A percentile compares a stretch with the other conserved stretches of the same genome.
Conservation (phyloP, 1,284 basidiomycete species). For the Heterobasidion annosum region DNA sequence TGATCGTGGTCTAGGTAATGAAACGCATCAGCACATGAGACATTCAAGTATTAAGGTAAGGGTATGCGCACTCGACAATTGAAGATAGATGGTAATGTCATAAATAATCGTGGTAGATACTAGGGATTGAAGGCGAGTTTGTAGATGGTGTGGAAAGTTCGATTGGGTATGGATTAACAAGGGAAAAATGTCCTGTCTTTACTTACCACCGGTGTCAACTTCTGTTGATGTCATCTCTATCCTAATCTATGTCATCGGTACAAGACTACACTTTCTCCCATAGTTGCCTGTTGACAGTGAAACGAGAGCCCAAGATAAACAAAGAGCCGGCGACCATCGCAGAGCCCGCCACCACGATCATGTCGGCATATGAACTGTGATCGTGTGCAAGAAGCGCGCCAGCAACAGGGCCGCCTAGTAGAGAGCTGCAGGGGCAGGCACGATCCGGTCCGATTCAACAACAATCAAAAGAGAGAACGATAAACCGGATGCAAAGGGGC, state of each 20-base stretch:
- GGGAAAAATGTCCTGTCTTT: too few species aligned
- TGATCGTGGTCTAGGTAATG: too few species aligned
- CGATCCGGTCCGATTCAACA: background rate
- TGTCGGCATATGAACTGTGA: background rate
- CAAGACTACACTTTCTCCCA: background rate
- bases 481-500: background rate
- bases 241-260: background rate
- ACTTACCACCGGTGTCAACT: too few species aligned
- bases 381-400: background rate
- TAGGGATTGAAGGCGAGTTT: too few species aligned
- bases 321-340: background rate
- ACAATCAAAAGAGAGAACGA: background rate
- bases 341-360: background rate
- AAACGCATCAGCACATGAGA: too few species aligned
- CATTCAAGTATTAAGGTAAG: too few species aligned
- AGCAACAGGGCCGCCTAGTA: slow-evolving; percentile 1
- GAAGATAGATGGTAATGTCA: too few species aligned
- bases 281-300: background rate
- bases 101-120: too few species aligned
- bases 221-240: too few species aligned
- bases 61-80: too few species aligned
- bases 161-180: too few species aligned
- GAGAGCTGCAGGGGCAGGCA: background rate
- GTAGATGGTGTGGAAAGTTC: too few species aligned
- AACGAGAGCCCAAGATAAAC: background rate